Evolutionary conservation across 495 filamentous ascomycete species (phyloP).

Genomic region (Aspergillus egyptiacus): DNA sequence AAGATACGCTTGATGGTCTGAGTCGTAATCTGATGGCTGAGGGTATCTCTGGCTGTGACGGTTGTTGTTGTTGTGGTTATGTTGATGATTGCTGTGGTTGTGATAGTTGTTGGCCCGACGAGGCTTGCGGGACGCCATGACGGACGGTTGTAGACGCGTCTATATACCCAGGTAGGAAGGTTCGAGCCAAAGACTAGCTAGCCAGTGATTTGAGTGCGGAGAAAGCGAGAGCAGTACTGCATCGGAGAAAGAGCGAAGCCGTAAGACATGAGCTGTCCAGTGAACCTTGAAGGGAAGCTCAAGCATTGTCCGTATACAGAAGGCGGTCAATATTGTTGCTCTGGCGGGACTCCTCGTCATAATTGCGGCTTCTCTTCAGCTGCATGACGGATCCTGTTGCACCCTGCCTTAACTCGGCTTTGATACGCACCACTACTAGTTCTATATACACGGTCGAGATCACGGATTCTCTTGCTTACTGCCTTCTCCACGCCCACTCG

Average conservation of each 20-base stretch:
- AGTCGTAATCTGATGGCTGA: conserved; percentile 63
- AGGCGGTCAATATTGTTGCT: conserved; percentile 20
- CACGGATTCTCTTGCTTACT: too few species aligned
- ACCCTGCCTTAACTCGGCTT: too few species aligned
- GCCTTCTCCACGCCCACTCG: too few species aligned
- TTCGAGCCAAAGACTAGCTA: neutral
- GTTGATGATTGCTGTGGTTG: conserved; percentile 29
- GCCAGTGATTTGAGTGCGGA: neutral
- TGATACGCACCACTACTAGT: too few species aligned
- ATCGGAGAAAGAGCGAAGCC: neutral
- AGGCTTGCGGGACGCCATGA: conserved; percentile 33
- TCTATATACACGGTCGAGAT: too few species aligned
- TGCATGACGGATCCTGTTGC: neutral
- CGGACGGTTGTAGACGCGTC: neutral
- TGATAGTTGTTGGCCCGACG: conserved; percentile 29
- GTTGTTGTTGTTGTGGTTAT: conserved; percentile 31
- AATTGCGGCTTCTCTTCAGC: neutral
- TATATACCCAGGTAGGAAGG: too few species aligned
- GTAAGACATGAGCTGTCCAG: neutral
- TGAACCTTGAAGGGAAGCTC: conserved; percentile 5
- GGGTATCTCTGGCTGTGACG: conserved; percentile 25
- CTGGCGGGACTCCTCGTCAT: neutral
- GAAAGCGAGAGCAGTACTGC: neutral
- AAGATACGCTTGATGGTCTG: conserved; percentile 37
- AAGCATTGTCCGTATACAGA: conserved; percentile 11